These are phyloP conservation scores for Davidsoniella virescens DNA, from an alignment of 2,329 filamentous ascomycete species.

Conservation along the genomic window DNA sequence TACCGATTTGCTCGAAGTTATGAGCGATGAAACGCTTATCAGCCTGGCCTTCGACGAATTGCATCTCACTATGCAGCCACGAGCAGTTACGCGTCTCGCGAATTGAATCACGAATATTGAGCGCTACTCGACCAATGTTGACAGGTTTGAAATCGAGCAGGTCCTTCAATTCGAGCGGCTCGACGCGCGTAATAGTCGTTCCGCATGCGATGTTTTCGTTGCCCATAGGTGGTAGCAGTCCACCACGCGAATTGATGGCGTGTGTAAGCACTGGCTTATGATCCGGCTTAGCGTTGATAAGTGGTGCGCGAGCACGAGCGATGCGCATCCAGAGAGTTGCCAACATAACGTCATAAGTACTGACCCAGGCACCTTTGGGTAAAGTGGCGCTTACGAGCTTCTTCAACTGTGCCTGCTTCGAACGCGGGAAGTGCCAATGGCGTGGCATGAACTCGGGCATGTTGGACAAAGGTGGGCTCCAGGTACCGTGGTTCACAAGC, in stretches of 20 bases:
- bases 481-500: not conserved
- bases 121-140: conserved; percentile 1
- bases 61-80: conserved; percentile 4
- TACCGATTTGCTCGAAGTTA: conserved; percentile 1
- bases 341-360: conserved; percentile 3
- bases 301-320: not conserved
- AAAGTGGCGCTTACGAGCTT: not conserved
- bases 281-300: not conserved
- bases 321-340: conserved; percentile 1
- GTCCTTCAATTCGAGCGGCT: not conserved
- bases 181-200: conserved; percentile 2
- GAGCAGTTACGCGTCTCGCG: conserved; percentile 7
- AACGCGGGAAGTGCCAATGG: conserved; percentile 5
- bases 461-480: not conserved
- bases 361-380: conserved; percentile 2
- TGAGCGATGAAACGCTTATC: not conserved
- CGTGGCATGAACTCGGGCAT: conserved; percentile 5
- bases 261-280: not conserved
- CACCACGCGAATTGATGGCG: conserved; percentile 5
- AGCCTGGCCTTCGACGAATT: not conserved
- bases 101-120: conserved; percentile 4
- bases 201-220: conserved; percentile 6
- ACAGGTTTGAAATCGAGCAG: conserved; percentile 1
- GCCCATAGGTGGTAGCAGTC: conserved; percentile 2
- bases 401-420: not conserved